Conservation (phyloP, 2,329 filamentous ascomycete species). For the Chaetomium globosum region DNA sequence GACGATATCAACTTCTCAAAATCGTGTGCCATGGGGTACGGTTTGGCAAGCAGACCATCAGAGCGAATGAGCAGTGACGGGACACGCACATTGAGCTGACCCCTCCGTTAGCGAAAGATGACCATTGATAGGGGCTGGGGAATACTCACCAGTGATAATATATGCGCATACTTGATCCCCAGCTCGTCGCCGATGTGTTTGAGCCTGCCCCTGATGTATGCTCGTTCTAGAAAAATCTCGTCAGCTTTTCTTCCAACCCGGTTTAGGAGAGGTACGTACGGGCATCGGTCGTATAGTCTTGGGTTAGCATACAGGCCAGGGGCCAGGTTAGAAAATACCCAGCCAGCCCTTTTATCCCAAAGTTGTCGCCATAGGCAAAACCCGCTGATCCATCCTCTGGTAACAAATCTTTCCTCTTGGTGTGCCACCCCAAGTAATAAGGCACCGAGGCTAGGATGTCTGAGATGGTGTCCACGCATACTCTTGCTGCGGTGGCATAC, state of each 20-base stretch:
- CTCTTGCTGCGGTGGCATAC: conserved; percentile 58
- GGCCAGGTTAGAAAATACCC: conserved; percentile 65
- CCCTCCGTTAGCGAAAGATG: not conserved
- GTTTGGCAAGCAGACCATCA: conserved; percentile 53
- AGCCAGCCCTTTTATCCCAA: conserved; percentile 56
- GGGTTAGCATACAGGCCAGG: conserved; percentile 55
- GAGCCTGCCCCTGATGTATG: conserved; percentile 58
- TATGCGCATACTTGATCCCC: conserved; percentile 61
- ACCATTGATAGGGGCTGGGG: not conserved
- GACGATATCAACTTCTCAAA: conserved; percentile 51
- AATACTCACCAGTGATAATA: conserved; percentile 55
- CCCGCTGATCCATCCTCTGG: conserved; percentile 46
- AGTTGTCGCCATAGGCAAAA: conserved; percentile 55
- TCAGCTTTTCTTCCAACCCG: not conserved
- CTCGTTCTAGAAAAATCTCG: conserved; percentile 46
- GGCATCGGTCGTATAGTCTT: conserved; percentile 62
- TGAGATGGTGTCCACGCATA: conserved; percentile 56
- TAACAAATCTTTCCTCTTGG: conserved; percentile 49
- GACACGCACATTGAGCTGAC: conserved; percentile 59
- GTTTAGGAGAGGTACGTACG: conserved; percentile 35
- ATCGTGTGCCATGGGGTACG: conserved; percentile 48
- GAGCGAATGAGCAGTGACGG: conserved; percentile 64
- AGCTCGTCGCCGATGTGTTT: conserved; percentile 58
- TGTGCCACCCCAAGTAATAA: conserved; percentile 63
- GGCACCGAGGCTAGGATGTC: conserved; percentile 65